These are phyloP conservation scores for Saccharomycopsis sp. DNA, from an alignment of 805 yeast species.

Conservation along the genomic window DNA sequence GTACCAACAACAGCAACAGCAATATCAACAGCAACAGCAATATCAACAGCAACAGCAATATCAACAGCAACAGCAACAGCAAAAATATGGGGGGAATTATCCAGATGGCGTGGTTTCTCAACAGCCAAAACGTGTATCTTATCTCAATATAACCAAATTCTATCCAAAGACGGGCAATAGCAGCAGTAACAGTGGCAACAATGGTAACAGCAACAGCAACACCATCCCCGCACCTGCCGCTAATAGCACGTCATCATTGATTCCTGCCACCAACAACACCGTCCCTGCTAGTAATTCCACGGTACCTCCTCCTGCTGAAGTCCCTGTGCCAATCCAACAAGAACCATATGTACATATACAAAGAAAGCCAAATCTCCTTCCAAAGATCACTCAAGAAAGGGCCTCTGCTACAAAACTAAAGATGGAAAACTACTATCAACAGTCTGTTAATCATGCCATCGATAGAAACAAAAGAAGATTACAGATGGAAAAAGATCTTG, in stretches of 20 bases:
- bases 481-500: constrained; percentile 67
- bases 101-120: constrained; percentile 17
- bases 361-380: constrained; percentile 72
- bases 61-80: constrained; percentile 25
- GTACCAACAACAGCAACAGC: constrained; percentile 30
- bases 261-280: background rate
- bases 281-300: background rate
- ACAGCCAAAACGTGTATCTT: constrained; percentile 23
- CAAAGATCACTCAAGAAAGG: constrained; percentile 71
- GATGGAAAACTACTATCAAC: constrained; percentile 78
- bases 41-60: constrained; percentile 25
- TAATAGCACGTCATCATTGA: background rate
- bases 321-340: constrained; percentile 3
- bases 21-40: constrained; percentile 30
- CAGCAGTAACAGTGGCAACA: constrained; percentile 6
- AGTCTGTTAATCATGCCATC: constrained; percentile 84
- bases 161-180: constrained; percentile 20
- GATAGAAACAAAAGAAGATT: constrained; percentile 92
- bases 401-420: constrained; percentile 79
- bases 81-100: constrained; percentile 17
- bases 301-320: constrained; percentile 5
- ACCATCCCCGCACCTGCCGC: background rate
- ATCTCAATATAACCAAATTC: constrained; percentile 19
- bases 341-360: constrained; percentile 56
- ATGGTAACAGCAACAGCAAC: constrained; percentile 9